A percentile compares a stretch with the other conserved stretches of the same genome.
These are phyloP conservation scores for Xylaria cubensis DNA, from an alignment of 495 filamentous ascomycete genomes.

Conservation along the genomic window DNA sequence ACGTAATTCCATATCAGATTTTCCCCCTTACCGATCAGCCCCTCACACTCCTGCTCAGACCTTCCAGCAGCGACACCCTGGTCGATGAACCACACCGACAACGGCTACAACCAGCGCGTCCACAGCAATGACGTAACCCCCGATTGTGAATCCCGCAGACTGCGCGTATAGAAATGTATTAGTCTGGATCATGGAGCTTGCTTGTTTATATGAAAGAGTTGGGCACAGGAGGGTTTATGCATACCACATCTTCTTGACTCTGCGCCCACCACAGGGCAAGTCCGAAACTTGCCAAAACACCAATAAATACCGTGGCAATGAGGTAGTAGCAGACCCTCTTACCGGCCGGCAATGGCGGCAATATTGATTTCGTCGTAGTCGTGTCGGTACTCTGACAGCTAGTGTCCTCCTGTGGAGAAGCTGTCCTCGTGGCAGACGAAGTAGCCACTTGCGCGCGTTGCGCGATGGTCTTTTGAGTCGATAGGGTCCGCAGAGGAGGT, in stretches of 20 bases:
- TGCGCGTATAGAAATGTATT: background rate
- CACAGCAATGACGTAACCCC: slow-evolving; percentile 13
- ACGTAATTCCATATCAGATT: background rate
- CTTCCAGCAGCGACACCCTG: slow-evolving; percentile 20
- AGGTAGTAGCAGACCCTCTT: slow-evolving; percentile 21
- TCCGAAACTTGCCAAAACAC: slow-evolving; percentile 5
- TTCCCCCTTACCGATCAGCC: background rate
- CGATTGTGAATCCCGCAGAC: slow-evolving; percentile 19
- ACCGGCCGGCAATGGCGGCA: background rate
- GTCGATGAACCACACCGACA: slow-evolving; percentile 12
- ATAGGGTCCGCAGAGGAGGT: background rate
- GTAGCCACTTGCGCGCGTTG: background rate
- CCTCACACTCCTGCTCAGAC: background rate
- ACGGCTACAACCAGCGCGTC: background rate
- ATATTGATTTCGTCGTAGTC: background rate
- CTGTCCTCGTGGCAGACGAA: background rate
- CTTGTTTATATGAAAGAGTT: background rate
- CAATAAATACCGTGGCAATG: background rate
- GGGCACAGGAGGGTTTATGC: background rate
- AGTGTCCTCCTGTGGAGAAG: background rate
- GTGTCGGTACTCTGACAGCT: background rate
- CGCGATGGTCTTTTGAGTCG: background rate
- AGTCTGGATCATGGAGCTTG: background rate
- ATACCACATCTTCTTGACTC: background rate
- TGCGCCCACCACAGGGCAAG: slow-evolving; percentile 16